Percentiles rank a stretch among this genome's conserved stretches.
These are phyloP conservation scores for Sporothrix protearum DNA, from an alignment of 2,329 filamentous ascomycete species.

Conservation along the genomic window DNA sequence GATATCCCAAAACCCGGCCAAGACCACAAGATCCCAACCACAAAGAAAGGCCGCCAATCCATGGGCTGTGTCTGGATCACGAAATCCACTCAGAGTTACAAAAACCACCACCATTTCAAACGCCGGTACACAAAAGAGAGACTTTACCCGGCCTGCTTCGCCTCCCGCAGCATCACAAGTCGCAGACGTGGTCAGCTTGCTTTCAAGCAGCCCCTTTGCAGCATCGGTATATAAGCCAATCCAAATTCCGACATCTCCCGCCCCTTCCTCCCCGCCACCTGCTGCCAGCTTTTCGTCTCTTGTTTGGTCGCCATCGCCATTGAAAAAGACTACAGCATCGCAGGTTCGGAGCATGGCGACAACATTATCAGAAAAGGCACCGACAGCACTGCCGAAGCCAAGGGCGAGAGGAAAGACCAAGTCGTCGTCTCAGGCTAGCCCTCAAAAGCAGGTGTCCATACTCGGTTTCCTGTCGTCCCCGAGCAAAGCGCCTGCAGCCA, in stretches of 20 bases:
- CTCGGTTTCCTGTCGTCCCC: conserved; percentile 16
- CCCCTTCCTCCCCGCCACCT: neutral
- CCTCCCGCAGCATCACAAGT: neutral
- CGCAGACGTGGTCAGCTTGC: conserved; percentile 7
- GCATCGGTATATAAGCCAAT: neutral
- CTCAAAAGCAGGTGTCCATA: conserved; percentile 24
- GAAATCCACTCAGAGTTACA: conserved; percentile 14
- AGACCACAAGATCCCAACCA: neutral
- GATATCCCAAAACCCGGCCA: neutral
- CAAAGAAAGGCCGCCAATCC: conserved; percentile 16
- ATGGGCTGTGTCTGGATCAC: conserved; percentile 20
- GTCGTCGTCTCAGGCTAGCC: neutral
- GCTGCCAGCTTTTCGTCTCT: conserved; percentile 15
- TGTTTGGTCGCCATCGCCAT: neutral
- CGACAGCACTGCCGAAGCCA: neutral
- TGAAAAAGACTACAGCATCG: neutral
- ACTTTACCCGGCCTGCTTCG: neutral
- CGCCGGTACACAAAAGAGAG: neutral
- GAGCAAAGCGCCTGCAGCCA: neutral
- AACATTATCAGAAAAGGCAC: too few species aligned
- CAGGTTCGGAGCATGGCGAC: neutral
- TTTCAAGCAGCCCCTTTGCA: conserved; percentile 17
- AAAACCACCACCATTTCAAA: neutral
- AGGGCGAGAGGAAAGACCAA: neutral
- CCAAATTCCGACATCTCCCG: neutral